Evolutionary conservation across 2,329 filamentous ascomycete species (phyloP), one percentile per base, ranked within the genome.

Genomic region (Exophiala xenobiotica): DNA sequence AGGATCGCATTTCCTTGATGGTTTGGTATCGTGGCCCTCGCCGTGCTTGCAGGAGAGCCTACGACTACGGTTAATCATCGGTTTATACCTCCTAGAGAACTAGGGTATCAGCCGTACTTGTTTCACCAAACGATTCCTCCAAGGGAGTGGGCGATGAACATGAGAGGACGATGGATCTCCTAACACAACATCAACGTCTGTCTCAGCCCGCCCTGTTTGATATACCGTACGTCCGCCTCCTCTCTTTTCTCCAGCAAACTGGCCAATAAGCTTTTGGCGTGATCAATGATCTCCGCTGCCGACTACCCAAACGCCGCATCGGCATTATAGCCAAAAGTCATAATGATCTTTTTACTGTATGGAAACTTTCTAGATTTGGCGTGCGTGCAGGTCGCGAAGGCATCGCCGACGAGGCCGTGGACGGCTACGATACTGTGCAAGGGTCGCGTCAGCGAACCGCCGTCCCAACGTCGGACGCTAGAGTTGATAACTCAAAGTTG

Each of bases 351-450:
- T 22, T 51, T 31, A 8, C 46, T 48, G 27, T 51, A 45, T 19
- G 53, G 40, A 29, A 56, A 47, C 7, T 47, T 58, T 39, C 46
- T 45, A 14, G 31, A 49, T 41, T 35, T 46, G 11, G 45, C 40
- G 44, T 67, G 65, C 1, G 60, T 67, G 65, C 66, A 68, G 26
- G 67, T 68, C 12, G 64, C 51, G 45, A 65, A 65, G 9, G 65
- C 62, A 40, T 69, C 61, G 48, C 66, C 68, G 35, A 60, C 54
- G 19, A 71, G 58, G 16, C 66, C 67, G 57, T 71, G 68, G 16
- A 72, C 59, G 26, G 65, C 65, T 46, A 71, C 67, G 46, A 72
- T 63, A 53, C 68, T 71, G 43, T 45, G n/a, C 20, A 19, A 12
- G 18, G 11, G 6, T 6, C 26, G 26, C 26, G 26, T 29, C 26